Evolutionary conservation across 345 rosid genomes (phyloP), one percentile per base, ranked within the genome.

Genomic region (Fremontodendron californicum): DNA sequence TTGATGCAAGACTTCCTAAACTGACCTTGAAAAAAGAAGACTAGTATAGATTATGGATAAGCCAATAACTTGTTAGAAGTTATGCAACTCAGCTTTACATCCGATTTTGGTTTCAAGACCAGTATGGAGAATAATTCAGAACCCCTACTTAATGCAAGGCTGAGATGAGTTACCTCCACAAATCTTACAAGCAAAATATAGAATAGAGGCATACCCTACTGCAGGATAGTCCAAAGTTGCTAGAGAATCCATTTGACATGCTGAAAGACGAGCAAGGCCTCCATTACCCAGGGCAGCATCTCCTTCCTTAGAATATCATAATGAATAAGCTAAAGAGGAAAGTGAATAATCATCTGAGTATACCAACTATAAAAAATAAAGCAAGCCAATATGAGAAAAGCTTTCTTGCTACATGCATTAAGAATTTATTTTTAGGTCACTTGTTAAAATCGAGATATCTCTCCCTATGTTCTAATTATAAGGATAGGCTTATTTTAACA

Each of bases 231-330:
- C 87, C 78, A 87, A 65, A 61, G 87, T 87, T 65, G 89, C 89
- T 48, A 87, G 81, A 72, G 89, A 87, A 77, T 87, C 89, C 86
- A 87, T 82, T 81, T 84, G 87, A 77, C 89, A 87, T 12, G 89
- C 87, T 66, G 87, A 84, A 77, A 87, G 85, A 79, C 87, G 87
- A 78, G 87, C 87, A 77, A 87, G 87, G 60, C 89, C 89, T 77
- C 89, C 89, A 81, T 87, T 87, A 48, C 89, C 87, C 71, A 87
- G 86, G 39, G 86, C 84, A 71, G 87, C 87, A 87, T 87, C 87
- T 78, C 89, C 87, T 81, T 87, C 89, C 89, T 84, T 75, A 29
- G 42, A 77, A 62, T 48, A 76, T 75, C 78, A 62, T 9, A 61
- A 62, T 51, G 67, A 45, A 72, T n/a, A 74, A 72, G 63, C 42